phyloP scores from a whole-genome alignment of 768 basidiomycete species.

The Phlebiopsis flavidoalba region DNA sequence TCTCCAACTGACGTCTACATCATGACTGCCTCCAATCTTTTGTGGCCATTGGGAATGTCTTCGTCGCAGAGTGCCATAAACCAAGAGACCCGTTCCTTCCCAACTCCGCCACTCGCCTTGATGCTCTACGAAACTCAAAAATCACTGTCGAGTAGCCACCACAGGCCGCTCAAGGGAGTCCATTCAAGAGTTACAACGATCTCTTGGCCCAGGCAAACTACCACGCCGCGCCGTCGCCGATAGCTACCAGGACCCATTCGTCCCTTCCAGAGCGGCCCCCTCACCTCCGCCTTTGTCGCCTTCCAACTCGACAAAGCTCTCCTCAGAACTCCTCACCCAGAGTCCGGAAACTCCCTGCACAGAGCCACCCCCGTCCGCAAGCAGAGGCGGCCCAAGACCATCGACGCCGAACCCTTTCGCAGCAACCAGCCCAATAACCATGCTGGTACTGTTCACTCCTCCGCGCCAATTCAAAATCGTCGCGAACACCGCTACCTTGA shows the following conservation, averaged over 20 bases:
- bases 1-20: constrained; percentile 7
- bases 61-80: constrained; percentile 42
- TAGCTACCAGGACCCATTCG: constrained; percentile 34
- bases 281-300: constrained; percentile 32
- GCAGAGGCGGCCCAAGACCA: constrained; percentile 34
- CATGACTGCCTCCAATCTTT: constrained; percentile 1
- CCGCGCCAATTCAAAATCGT: constrained; percentile 80
- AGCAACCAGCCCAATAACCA: constrained; percentile 22
- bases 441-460: constrained; percentile 50
- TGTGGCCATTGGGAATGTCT: constrained; percentile 15
- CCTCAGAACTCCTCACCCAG: constrained; percentile 28
- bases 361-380: constrained; percentile 57
- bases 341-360: constrained; percentile 54
- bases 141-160: constrained; percentile 69
- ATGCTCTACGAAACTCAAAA: too few relatives aligned
- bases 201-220: constrained; percentile 58
- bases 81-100: constrained; percentile 33
- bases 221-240: constrained; percentile 51
- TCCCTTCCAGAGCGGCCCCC: constrained; percentile 44
- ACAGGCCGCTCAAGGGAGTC: constrained; percentile 70
- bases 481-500: constrained; percentile 77
- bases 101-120: constrained; percentile 37
- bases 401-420: constrained; percentile 62
- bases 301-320: constrained; percentile 22
- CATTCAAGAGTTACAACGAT: constrained; percentile 72